Base-by-base conservation (phyloP, 495 filamentous ascomycete species). In the Aspergillus cristatus region DNA sequence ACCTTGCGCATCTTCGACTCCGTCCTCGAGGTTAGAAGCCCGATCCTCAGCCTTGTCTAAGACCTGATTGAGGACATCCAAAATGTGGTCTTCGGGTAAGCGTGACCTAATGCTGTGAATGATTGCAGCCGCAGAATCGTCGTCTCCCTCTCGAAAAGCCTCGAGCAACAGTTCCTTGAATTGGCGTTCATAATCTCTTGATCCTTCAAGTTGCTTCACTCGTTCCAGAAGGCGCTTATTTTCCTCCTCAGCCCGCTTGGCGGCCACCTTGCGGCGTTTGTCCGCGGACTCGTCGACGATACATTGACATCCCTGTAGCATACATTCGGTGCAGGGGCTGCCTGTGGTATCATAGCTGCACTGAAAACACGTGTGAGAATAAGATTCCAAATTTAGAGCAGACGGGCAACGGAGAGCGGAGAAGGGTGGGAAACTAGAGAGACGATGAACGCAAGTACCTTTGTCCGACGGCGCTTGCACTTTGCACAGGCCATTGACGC, bases 401-500 rank as follows among this genome's bases (percentile, higher is more conserved):
- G 8, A 4, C 20, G 8, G 20, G 20, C 20, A 24, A 24, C 20
- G 8, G 25, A 12, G 25, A 34, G 34, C 41, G 31, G 33, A 18
- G 16, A 36, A 14, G 26, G 32, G 26, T 18, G 28, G 22, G 18
- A 29, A 33, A 28, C 35, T 36, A 17, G 32, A 31, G 31, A 13
- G 29, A 26, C n/a, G n/a, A 32, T 2, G 11, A 31, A 7, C 12
- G 17, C 12, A 37, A 32, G 25, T 60, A 68, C 65, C 60, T 60
- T 65, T 29, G 61, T 67, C 18, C 65, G 57, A 29, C 59, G 50
- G 34, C 44, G 54, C 44, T 68, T 58, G 44, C 65, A 68, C 41
- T 68, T 61, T 18, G 39, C 45, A 42, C 65, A 68, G 15, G 65
- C 65, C 10, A 57, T 58, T 8, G 63, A 67, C 7, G 59, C 63